Conservation (phyloP, 768 basidiomycete genomes). For the Boletus huronensis region DNA sequence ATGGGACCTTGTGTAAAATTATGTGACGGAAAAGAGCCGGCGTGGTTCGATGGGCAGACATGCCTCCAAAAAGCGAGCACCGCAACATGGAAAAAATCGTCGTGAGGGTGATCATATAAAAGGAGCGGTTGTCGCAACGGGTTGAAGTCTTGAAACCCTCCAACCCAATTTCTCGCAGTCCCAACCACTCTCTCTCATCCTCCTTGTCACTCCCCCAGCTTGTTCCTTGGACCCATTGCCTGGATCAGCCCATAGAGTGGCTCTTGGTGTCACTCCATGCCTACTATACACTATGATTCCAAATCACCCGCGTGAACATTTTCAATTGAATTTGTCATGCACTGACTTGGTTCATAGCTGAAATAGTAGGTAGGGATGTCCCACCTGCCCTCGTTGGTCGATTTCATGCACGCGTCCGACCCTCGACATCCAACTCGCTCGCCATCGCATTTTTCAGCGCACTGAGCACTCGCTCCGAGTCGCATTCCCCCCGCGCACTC, state of each 20-base stretch:
- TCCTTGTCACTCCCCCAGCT: not conserved
- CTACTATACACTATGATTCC: constrained; percentile 40
- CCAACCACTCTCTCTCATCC: not conserved
- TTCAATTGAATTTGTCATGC: constrained; percentile 35
- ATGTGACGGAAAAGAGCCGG: constrained; percentile 21
- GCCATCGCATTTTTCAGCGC: not conserved
- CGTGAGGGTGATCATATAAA: constrained; percentile 17
- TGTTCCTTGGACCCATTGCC: constrained; percentile 7
- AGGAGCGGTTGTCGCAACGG: constrained; percentile 4
- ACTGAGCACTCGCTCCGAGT: not conserved
- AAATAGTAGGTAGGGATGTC: constrained; percentile 49
- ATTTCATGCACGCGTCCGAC: constrained; percentile 6
- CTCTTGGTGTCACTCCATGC: constrained; percentile 30
- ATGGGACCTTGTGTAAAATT: constrained; percentile 13
- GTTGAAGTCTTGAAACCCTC: not conserved
- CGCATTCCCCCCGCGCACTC: not conserved
- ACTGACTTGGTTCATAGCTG: constrained; percentile 56
- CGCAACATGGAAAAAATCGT: constrained; percentile 3
- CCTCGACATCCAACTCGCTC: not conserved
- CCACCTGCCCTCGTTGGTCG: constrained; percentile 16
- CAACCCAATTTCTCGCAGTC: constrained; percentile 23
- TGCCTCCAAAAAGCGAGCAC: constrained; percentile 10
- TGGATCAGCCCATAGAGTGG: constrained; percentile 15
- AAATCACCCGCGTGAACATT: constrained; percentile 28
- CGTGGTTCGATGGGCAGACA: constrained; percentile 3